These are phyloP conservation scores for Hebeloma cylindrosporum DNA, from an alignment of 768 basidiomycete species.

Conservation along the genomic window DNA sequence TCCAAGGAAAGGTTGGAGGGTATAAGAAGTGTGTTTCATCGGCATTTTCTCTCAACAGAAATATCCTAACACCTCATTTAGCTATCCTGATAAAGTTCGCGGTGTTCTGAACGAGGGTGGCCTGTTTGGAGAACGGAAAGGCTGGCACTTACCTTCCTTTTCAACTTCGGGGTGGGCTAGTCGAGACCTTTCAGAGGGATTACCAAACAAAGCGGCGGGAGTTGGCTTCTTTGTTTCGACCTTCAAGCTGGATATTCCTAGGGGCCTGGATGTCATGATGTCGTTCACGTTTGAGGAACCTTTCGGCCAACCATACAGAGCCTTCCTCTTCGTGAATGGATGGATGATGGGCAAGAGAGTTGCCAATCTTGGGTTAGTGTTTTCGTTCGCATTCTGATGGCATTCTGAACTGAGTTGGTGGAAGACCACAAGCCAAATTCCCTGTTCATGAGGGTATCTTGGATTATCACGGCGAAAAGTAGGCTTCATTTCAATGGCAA, in stretches of 20 bases:
- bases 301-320: constrained; percentile 64
- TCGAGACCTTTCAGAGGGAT: constrained; percentile 56
- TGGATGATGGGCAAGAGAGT: constrained; percentile 88
- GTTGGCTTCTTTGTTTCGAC: constrained; percentile 82
- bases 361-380: constrained; percentile 62
- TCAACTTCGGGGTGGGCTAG: constrained; percentile 58
- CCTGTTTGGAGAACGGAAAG: constrained; percentile 64
- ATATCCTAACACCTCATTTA: constrained; percentile 25
- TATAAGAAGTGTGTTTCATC: constrained; percentile 49
- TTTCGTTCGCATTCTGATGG: background rate
- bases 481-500: constrained; percentile 21
- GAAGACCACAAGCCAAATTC: constrained; percentile 76
- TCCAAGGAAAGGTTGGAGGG: constrained; percentile 77
- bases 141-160: constrained; percentile 77
- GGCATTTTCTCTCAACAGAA: background rate
- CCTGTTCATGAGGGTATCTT: constrained; percentile 83
- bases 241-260: constrained; percentile 60
- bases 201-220: constrained; percentile 59
- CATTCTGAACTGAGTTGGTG: background rate
- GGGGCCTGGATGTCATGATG: constrained; percentile 63
- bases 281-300: constrained; percentile 70
- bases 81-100: constrained; percentile 72
- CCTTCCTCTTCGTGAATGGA: constrained; percentile 77
- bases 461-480: constrained; percentile 73
- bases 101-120: constrained; percentile 74